Base-by-base conservation (phyloP, 2,329 filamentous ascomycete genomes). In the Fusarium pseudonygamai region DNA sequence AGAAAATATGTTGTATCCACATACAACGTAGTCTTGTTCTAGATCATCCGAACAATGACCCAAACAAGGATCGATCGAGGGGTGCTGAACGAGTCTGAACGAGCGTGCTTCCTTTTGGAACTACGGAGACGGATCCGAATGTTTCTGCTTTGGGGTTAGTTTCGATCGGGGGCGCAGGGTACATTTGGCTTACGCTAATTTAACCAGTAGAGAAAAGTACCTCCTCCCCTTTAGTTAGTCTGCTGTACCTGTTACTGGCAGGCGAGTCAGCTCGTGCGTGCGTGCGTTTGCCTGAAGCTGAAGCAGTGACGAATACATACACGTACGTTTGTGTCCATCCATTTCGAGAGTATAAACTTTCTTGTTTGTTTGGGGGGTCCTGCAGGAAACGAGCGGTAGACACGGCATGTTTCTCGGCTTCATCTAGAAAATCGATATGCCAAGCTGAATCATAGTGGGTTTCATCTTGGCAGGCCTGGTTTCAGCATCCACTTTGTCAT, bases 381-480 rank as follows among this genome's bases (percentile, higher is more conserved):
- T 57, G 30, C n/a, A 16, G n/a, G 20, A 43, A 57, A 64, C 46
- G 39, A 26, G 5, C 49, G 24, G 50, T 30, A 28, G 36, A 37
- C 49, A 46, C 53, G 55, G 64, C 28, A 52, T 67, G 63, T 67
- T 67, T 67, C 64, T 67, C 64, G 63, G 62, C 24, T 67, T 20
- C 37, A 60, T 24, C 18, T 15, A 34, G 22, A n/a, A n/a, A 32
- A 52, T 52, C 20, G 26, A 43, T 24, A 43, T 30, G 64, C 64
- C 63, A 67, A 67, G 63, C 45, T 67, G 64, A 67, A 67, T 46
- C 64, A 61, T 67, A 53, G 64, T 67, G 45, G 45, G 64, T 67
- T 67, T 67, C 64, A 67, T 67, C 63, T 47, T 67, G 64, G 63
- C 64, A 43, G 45, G 64, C 42, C 39, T 43, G 18, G 64, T 67